These are phyloP conservation scores for Silene uniflora DNA, from an alignment of 148 eudicot species.

Conservation along the genomic window DNA sequence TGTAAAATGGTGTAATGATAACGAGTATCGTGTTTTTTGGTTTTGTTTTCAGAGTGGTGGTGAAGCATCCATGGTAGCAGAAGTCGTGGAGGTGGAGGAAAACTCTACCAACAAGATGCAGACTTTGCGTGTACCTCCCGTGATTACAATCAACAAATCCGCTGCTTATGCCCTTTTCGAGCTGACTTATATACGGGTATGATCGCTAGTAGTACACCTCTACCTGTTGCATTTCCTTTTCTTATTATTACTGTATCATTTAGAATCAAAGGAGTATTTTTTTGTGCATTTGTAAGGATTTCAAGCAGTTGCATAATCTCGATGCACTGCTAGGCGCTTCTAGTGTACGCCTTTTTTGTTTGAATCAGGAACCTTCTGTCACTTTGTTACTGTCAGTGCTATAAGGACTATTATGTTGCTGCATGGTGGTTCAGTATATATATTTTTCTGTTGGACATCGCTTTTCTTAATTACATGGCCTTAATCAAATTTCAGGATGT, in stretches of 20 bases:
- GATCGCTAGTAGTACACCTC: not conserved
- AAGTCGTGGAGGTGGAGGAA: constrained; percentile 88
- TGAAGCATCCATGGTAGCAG: constrained; percentile 86
- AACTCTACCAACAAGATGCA: constrained; percentile 66
- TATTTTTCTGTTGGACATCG: too few species aligned
- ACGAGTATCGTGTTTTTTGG: not conserved
- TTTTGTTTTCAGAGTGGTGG: constrained; percentile 58
- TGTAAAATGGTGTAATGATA: too few species aligned
- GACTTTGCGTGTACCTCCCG: constrained; percentile 65
- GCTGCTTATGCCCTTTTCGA: constrained; percentile 73
- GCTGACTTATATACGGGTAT: constrained; percentile 80
- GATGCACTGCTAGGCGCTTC: too few species aligned
- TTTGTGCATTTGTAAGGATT: too few species aligned
- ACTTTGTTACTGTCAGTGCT: not conserved
- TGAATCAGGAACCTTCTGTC: too few species aligned
- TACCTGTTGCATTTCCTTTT: not conserved
- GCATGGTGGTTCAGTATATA: too few species aligned
- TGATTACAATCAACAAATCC: constrained; percentile 75
- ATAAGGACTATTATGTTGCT: too few species aligned
- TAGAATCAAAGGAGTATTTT: too few species aligned
- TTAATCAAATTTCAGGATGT: constrained; percentile 49
- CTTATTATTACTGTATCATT: too few species aligned
- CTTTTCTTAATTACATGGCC: not conserved
- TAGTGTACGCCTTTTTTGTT: too few species aligned
- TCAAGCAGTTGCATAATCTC: too few species aligned